Evolutionary conservation across 192 early-diverging fungal genomes (phyloP), one percentile per base, ranked within the genome.

Genomic region (Pilobolus umbonatus): DNA sequence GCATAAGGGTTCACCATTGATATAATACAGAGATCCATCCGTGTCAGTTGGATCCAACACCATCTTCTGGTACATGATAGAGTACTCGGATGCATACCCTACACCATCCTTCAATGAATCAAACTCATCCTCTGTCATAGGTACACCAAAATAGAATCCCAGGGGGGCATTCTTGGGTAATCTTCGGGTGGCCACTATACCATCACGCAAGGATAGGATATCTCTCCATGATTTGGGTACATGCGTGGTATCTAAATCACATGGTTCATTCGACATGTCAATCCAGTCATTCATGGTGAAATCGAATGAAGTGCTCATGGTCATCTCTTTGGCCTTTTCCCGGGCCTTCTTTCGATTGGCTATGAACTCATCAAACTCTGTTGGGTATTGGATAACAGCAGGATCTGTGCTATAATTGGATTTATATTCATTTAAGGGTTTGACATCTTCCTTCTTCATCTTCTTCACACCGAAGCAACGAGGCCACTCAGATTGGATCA

Each of bases 131-230:
- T 94, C 93, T 3, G 89, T 89, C 86, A 91, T 96, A 4, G 94
- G 93, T 6, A 95, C 90, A 30, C 94, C 94, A 77, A 96, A 95
- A 63, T 95, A 96, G 61, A 94, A 94, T 4, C 94, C 94, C 5
- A 96, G 68, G 1, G 88, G 84, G 12, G 85, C 86, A 11, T 80
- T 76, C 8, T 72, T 73, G 5, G 92, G 91, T 5, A 96, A 60
- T 52, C 80, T 76, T 1, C 84, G 75, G 34, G 59, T 66, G 0
- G 89, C 89, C 73, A 88, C 90, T 3, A 88, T 60, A 1, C 87
- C 88, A 42, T 79, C 76, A 5, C 12, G 10, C 10, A 47, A 25
- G 6, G 12, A 25, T 12, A 47, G 4, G 5, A 47, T 22, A 26
- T 62, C 50, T 29, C 31, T 11, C 60, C 60, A 62, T 21, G 28